These are phyloP conservation scores for Colletotrichum melonis DNA, from an alignment of 2,329 filamentous ascomycete genomes.

Conservation along the genomic window DNA sequence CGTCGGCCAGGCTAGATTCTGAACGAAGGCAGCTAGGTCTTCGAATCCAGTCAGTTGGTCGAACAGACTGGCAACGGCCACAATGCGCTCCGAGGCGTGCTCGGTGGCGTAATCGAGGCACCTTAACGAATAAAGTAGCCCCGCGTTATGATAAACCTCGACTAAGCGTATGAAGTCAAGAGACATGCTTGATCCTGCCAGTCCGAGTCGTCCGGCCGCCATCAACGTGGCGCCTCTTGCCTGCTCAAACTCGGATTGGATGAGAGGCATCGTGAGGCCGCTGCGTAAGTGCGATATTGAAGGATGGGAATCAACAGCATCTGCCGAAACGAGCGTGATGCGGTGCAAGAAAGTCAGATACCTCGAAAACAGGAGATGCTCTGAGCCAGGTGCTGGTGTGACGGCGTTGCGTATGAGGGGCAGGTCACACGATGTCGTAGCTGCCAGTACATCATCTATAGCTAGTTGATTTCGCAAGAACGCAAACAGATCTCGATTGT, in stretches of 20 bases:
- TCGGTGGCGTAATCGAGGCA: background rate
- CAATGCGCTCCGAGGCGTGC: background rate
- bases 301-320: background rate
- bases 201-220: background rate
- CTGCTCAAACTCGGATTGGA: background rate
- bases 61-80: background rate
- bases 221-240: background rate
- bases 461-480: background rate
- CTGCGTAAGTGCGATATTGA: background rate
- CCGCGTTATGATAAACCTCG: background rate
- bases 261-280: background rate
- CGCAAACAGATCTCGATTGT: background rate
- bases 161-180: background rate
- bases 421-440: background rate
- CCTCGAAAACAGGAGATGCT: background rate
- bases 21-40: background rate
- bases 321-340: background rate
- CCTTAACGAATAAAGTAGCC: background rate
- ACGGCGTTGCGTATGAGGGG: background rate
- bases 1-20: background rate
- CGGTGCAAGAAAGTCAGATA: background rate
- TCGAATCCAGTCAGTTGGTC: background rate
- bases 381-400: background rate
- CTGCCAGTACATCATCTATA: background rate
- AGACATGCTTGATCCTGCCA: background rate